Conservation (phyloP, 2,329 filamentous ascomycete genomes). For the Fusarium keratoplasticum region DNA sequence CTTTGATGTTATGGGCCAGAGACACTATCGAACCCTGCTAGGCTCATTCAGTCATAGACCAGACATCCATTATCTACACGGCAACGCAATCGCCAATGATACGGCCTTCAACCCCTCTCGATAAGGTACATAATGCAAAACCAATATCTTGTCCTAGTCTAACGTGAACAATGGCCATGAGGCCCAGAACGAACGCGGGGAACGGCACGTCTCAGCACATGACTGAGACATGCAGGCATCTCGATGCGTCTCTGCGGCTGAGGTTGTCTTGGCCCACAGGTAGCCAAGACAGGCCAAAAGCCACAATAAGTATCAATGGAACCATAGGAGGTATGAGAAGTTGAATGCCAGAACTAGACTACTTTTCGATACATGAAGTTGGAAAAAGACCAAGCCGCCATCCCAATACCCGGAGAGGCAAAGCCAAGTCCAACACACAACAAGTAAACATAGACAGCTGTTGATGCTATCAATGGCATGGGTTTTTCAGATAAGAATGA, state of each 20-base stretch:
- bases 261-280: background rate
- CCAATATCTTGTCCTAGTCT: background rate
- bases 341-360: background rate
- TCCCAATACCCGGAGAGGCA: background rate
- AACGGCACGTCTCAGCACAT: background rate
- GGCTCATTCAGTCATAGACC: background rate
- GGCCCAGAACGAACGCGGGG: background rate
- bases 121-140: background rate
- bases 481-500: background rate
- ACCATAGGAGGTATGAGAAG: background rate
- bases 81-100: background rate
- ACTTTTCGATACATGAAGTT: conserved; percentile 17
- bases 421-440: background rate
- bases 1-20: background rate
- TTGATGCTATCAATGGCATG: background rate
- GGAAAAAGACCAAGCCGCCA: background rate
- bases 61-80: background rate
- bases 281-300: background rate
- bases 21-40: background rate
- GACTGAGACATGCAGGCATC: background rate
- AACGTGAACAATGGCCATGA: background rate
- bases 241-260: background rate
- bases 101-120: background rate
- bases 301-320: background rate
- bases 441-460: background rate